Base-by-base conservation (phyloP, 78 protist genomes). In the Pelomyxa schiedti region DNA sequence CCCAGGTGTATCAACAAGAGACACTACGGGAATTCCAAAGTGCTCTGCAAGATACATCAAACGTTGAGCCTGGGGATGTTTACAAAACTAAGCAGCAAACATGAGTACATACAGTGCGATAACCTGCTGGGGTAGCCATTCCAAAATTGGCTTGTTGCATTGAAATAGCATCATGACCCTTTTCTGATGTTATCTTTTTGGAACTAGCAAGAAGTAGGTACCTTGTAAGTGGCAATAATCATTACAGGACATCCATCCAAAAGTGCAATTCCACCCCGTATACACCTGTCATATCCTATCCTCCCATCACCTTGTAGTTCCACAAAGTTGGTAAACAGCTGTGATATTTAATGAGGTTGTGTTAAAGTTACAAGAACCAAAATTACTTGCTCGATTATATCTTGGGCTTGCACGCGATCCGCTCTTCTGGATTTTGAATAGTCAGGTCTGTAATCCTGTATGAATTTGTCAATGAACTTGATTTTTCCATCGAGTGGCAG, bases 1-100 rank as follows among this genome's bases (percentile, higher is more conserved):
- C 29, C 84, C 84, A 58, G 32, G n/a, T 5, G 84, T 80, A 64
- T 80, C 84, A 37, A 80, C 53, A 39, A 80, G 41, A 41, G 84
- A 36, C 16, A 80, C 26, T n/a, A 36, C 65, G 41, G 84, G 84
- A 6, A 80, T 8, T 16, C 36, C 26, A 58, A 80, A 65, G 26
- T 5, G 58, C 75, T 80, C 84, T 3, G 84, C 84, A 26, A 80
- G 84, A 32, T 63, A n/a, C 64, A 79, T 41, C 9, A 79, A 67
- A 5, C 83, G 80, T 32, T 30, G 71, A 39, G 72, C 83, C 35
- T n/a, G 24, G 24, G 24, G 24, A 24, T 52, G 63, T 52, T 24
- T n/a, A 52, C 63, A 52, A 52, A 24, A 52, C 24, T n/a, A n/a
- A 24, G 63, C 63, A 52, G 24, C 36, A 52, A 52, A 24, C 63